Evolutionary conservation across 192 early-diverging fungal genomes (phyloP), one percentile per base, ranked within the genome.

Genomic region (Umbelopsis vinacea): DNA sequence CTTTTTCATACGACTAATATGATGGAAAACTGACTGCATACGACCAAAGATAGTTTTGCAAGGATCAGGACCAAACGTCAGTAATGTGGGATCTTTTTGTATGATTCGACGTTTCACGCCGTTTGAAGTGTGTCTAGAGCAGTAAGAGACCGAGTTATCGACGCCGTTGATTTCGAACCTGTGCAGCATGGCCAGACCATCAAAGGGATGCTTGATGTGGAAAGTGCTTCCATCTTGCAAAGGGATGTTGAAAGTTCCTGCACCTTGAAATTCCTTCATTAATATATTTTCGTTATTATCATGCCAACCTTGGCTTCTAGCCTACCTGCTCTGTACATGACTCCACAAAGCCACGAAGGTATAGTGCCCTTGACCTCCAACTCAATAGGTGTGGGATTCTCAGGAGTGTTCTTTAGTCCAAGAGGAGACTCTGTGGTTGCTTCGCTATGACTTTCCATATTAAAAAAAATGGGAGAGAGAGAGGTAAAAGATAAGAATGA

Each of bases 41-140:
- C 76, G 60, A 29, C 75, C 75, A 68, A 77, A 74, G 22, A 77
- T 74, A 17, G 79, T 74, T 57, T 74, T 73, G 47, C 71, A 74
- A 2, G 75, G 73, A 68, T 81, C 75, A 46, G 75, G 79, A n/a
- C 79, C 79, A 77, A 81, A 81, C 1, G 75, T 76, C 23, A 81
- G 46, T 10, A 81, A 43, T 12, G 79, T 81, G 7, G 75, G 72
- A 38, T 81, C 79, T 7, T 68, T 57, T 22, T 71, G 70, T 5
- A 11, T 17, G 11, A 81, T 77, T 11, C 79, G 72, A 33, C 55
- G 57, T 48, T 77, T 72, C 6, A 81, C 75, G 19, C 79, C 79
- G 33, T 63, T 69, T 52, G 79, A 76, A 19, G 73, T 77, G 47
- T 77, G 73, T 9, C 79, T 72, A 26, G 79, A 81, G n/a, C 46